phyloP scores from a whole-genome alignment of 306 rosid genomes.

The Castanospermum australe region DNA sequence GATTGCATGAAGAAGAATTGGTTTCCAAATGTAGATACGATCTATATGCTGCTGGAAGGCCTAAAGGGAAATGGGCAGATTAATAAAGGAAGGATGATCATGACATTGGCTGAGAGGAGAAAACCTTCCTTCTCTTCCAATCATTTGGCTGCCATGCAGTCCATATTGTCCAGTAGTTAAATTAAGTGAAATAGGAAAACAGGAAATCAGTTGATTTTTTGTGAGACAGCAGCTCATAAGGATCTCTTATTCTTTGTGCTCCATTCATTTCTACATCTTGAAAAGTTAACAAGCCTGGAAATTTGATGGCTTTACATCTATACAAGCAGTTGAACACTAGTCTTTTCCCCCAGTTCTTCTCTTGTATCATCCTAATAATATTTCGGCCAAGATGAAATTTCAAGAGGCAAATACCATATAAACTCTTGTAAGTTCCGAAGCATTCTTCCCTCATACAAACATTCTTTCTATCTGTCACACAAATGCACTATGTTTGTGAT shows the following conservation, averaged over 20 bases:
- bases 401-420: constrained; percentile 16
- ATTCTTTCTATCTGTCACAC: neutral
- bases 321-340: neutral
- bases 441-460: neutral
- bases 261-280: constrained; percentile 40
- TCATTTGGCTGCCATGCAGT: constrained; percentile 41
- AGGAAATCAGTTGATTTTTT: neutral
- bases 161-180: constrained; percentile 32
- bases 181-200: constrained; percentile 26
- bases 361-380: constrained; percentile 10
- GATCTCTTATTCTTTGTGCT: constrained; percentile 29
- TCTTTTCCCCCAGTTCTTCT: constrained; percentile 6
- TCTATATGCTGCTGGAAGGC: constrained; percentile 54
- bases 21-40: constrained; percentile 64
- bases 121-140: constrained; percentile 49
- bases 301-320: constrained; percentile 8
- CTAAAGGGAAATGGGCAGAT: constrained; percentile 51
- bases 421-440: constrained; percentile 26
- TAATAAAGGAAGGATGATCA: constrained; percentile 40
- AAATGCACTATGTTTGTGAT: neutral
- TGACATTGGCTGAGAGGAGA: constrained; percentile 50
- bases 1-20: constrained; percentile 64
- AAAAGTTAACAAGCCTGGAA: constrained; percentile 15
- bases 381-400: constrained; percentile 1
- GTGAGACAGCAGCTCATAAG: constrained; percentile 3